Conservation (phyloP, 345 rosid genomes). For the Citrus glauca region DNA sequence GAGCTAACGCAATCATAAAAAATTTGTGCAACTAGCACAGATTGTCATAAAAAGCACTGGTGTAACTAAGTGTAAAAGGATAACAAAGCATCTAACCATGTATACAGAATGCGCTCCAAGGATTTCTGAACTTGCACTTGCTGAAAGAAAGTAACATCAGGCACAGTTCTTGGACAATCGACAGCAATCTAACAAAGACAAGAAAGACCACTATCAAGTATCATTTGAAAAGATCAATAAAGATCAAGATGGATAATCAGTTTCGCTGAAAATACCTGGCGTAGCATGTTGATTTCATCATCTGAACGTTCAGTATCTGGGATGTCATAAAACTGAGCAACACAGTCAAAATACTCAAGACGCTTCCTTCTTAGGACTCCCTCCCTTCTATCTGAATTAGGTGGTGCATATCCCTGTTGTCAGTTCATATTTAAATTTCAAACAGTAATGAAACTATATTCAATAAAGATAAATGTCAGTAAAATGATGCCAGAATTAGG, state of each 20-base stretch:
- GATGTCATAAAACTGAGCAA: conserved; percentile 89
- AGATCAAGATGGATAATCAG: not conserved
- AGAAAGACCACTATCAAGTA: conserved; percentile 13
- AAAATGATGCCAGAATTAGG: not conserved
- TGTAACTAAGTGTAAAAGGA: not conserved
- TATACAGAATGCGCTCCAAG: conserved; percentile 94
- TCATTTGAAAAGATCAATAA: not conserved
- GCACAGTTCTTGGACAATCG: conserved; percentile 98
- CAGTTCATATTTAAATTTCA: conserved; percentile 71
- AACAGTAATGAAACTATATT: conserved; percentile 15
- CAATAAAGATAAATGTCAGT: not conserved
- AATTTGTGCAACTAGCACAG: not conserved
- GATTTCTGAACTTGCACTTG: conserved; percentile 95
- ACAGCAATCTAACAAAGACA: conserved; percentile 70
- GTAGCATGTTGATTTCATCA: conserved; percentile 97
- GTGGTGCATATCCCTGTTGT: conserved; percentile 99
- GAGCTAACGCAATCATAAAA: not conserved
- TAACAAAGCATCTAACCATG: conserved; percentile 57
- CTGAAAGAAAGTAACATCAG: conserved; percentile 92
- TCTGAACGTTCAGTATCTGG: conserved; percentile 96
- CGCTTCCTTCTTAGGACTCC: conserved; percentile 86
- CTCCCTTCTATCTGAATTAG: conserved; percentile 99
- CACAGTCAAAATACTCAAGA: conserved; percentile 89
- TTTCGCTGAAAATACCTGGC: conserved; percentile 55
- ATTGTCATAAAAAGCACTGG: not conserved